phyloP scores from a whole-genome alignment of 139 green algal species.

The Deuterostichococcus epilithicus region DNA sequence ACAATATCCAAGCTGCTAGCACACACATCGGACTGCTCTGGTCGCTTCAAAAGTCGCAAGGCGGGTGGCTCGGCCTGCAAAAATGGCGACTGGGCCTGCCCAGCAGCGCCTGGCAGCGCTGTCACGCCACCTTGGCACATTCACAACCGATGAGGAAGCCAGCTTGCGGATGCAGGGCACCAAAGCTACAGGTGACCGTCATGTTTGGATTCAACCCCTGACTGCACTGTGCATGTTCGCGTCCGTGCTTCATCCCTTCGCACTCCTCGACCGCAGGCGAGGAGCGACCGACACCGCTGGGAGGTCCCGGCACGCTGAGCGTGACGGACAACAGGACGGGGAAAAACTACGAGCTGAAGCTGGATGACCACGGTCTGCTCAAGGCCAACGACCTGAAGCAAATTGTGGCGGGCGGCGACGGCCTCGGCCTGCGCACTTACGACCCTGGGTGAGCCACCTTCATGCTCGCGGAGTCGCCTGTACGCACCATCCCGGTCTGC shows the following conservation, averaged over 20 bases:
- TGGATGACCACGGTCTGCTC: constrained; percentile 78
- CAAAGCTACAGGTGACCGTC: background rate
- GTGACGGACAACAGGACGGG: constrained; percentile 84
- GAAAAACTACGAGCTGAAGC: constrained; percentile 80
- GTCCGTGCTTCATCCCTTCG: background rate
- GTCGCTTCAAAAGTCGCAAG: too few species aligned
- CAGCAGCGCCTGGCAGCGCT: background rate
- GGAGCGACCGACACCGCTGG: constrained; percentile 37
- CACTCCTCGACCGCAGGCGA: background rate
- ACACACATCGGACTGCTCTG: too few species aligned
- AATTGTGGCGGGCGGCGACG: constrained; percentile 86
- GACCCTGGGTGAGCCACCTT: constrained; percentile 65
- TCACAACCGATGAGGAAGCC: background rate
- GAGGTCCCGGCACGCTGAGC: constrained; percentile 70
- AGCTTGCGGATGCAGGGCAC: constrained; percentile 12
- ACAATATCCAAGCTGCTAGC: too few species aligned
- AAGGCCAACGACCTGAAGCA: constrained; percentile 83
- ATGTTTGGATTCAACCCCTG: background rate
- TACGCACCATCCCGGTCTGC: background rate
- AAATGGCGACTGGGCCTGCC: background rate
- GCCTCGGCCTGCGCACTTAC: constrained; percentile 77
- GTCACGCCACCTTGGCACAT: background rate
- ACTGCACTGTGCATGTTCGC: background rate
- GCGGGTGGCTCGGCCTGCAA: too few species aligned
- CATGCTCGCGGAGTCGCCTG: background rate